A percentile compares a stretch with the other conserved stretches of the same genome.
These are phyloP conservation scores for Suillus sp. DNA, from an alignment of 768 basidiomycete genomes.

Conservation along the genomic window DNA sequence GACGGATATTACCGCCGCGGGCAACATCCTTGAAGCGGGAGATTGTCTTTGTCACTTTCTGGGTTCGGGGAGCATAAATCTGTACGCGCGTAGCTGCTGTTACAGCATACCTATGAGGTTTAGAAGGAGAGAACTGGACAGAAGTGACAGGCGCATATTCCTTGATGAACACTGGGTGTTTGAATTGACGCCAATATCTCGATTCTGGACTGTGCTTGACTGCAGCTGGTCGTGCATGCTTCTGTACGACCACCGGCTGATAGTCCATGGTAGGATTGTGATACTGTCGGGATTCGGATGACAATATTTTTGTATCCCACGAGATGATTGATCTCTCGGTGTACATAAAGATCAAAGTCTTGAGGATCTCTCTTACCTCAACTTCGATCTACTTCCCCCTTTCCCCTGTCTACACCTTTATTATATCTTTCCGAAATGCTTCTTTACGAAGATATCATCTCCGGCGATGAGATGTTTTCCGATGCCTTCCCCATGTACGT, in stretches of 20 bases:
- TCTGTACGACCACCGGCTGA: constrained; percentile 68
- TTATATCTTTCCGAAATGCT: constrained; percentile 52
- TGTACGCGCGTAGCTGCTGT: constrained; percentile 93
- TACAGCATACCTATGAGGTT: constrained; percentile 93
- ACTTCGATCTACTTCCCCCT: constrained; percentile 10
- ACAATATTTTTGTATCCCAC: constrained; percentile 18
- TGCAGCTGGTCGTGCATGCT: constrained; percentile 57
- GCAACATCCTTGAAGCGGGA: constrained; percentile 97
- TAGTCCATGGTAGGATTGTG: constrained; percentile 64
- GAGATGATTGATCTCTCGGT: constrained; percentile 22
- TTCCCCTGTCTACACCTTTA: constrained; percentile 14
- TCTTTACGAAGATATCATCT: constrained; percentile 72
- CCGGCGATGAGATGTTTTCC: constrained; percentile 89
- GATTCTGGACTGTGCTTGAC: constrained; percentile 73
- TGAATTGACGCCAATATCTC: constrained; percentile 85
- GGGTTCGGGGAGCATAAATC: constrained; percentile 94
- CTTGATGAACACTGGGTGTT: constrained; percentile 91
- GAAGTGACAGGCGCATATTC: constrained; percentile 96
- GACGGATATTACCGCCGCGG: constrained; percentile 82
- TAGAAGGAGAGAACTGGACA: constrained; percentile 84
- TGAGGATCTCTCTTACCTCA: neutral
- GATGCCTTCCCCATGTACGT: constrained; percentile 88
- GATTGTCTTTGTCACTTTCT: constrained; percentile 95
- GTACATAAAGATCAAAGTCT: constrained; percentile 16
- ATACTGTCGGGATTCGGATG: constrained; percentile 22